A percentile compares a stretch with the other conserved stretches of the same genome.
Evolutionary conservation across 768 basidiomycete genomes (phyloP).

Genomic region (Epithele typhae): DNA sequence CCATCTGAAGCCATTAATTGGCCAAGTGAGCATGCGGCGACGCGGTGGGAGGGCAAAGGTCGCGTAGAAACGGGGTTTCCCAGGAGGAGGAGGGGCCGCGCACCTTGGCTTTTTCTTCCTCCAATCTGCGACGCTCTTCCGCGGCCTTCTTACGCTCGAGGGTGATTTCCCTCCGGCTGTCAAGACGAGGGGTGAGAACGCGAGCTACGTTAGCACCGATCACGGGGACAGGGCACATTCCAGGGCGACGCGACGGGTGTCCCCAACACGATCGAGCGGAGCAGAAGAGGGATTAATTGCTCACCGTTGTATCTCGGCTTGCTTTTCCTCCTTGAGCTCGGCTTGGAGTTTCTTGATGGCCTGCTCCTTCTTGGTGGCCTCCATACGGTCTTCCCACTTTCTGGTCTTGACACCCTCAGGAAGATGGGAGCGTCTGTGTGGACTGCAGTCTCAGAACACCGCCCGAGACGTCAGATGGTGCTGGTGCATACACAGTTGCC

Average conservation of each 20-base stretch:
- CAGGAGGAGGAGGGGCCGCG: slow-evolving; percentile 1
- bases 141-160: slow-evolving; percentile 66
- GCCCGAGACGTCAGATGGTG: slow-evolving; percentile 43
- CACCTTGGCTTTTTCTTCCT: slow-evolving; percentile 65
- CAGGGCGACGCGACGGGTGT: too few relatives aligned
- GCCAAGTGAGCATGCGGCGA: too few relatives aligned
- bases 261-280: neutral
- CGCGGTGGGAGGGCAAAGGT: neutral
- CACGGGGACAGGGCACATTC: too few relatives aligned
- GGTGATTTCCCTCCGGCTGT: slow-evolving; percentile 63
- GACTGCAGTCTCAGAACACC: slow-evolving; percentile 3
- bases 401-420: slow-evolving; percentile 61
- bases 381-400: slow-evolving; percentile 66
- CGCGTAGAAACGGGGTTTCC: neutral
- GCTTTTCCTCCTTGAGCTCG: slow-evolving; percentile 76
- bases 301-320: slow-evolving; percentile 60
- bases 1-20: slow-evolving; percentile 50
- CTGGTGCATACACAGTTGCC: slow-evolving; percentile 54
- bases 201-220: too few relatives aligned
- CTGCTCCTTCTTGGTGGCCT: slow-evolving; percentile 56
- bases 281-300: slow-evolving; percentile 8
- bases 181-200: neutral
- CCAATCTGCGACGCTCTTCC: slow-evolving; percentile 63
- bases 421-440: slow-evolving; percentile 61
- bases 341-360: slow-evolving; percentile 71